Conservation (phyloP, 495 filamentous ascomycete genomes). For the Recurvomyces mirabilis region DNA sequence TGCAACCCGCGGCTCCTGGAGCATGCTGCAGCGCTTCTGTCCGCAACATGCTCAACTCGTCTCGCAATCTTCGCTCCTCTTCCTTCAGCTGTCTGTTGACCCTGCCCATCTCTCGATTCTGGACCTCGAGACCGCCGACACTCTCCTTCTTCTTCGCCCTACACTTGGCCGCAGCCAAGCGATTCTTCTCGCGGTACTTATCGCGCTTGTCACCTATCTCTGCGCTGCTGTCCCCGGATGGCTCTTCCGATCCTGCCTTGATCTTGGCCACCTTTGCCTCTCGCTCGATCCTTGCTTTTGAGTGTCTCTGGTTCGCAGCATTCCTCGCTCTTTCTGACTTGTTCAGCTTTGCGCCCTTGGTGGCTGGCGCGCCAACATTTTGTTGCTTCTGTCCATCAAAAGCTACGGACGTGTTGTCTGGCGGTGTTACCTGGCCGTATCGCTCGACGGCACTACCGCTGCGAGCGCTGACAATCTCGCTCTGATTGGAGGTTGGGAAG, state of each 20-base stretch:
- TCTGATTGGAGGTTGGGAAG: constrained; percentile 4
- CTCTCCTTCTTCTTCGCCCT: constrained; percentile 73
- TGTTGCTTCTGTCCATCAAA: not conserved
- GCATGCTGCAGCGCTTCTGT: constrained; percentile 5
- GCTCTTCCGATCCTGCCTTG: not conserved
- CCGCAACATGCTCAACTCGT: constrained; percentile 24
- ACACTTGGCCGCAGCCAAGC: constrained; percentile 76
- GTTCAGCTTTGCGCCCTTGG: not conserved
- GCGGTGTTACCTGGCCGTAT: constrained; percentile 20
- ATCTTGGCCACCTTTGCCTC: not conserved
- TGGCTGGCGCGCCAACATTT: not conserved
- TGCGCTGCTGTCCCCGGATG: not conserved
- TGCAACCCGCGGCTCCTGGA: constrained; percentile 34
- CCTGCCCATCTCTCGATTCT: constrained; percentile 18
- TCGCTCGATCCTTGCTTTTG: constrained; percentile 8
- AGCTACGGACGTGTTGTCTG: not conserved
- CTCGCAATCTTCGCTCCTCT: constrained; percentile 34
- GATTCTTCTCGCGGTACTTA: constrained; percentile 65
- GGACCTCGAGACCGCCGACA: constrained; percentile 22
- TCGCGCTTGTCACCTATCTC: constrained; percentile 16
- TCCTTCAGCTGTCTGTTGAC: constrained; percentile 30
- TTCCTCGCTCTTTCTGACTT: constrained; percentile 14
- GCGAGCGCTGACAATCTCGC: constrained; percentile 5
- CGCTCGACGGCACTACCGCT: constrained; percentile 4
- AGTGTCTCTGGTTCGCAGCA: constrained; percentile 17